Percentiles rank a stretch among this genome's conserved stretches.
Evolutionary conservation across 2,329 filamentous ascomycete species (phyloP).

Genomic region (Stagonosporopsis rhizophila): DNA sequence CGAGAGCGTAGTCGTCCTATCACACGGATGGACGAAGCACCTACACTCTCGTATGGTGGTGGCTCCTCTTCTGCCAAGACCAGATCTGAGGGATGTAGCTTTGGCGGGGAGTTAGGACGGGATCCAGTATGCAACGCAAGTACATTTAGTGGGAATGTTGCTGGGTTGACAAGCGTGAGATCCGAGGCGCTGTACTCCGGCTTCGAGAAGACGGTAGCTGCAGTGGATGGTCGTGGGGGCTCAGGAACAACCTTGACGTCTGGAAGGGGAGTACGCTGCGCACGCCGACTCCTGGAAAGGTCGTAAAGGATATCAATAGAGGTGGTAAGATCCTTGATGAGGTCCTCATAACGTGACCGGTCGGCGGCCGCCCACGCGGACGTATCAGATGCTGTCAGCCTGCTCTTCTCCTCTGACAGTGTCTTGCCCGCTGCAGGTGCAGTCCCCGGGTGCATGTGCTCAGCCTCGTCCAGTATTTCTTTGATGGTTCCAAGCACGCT

Average conservation of each 20-base stretch:
- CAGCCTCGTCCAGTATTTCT: conserved; percentile 77
- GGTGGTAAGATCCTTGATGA: conserved; percentile 75
- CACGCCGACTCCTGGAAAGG: conserved; percentile 70
- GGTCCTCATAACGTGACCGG: conserved; percentile 79
- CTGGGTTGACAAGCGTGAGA: conserved; percentile 54
- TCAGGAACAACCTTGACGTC: conserved; percentile 30
- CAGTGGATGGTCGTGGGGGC: conserved; percentile 22
- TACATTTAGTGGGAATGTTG: conserved; percentile 39
- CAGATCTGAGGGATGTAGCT: conserved; percentile 53
- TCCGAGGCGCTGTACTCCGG: conserved; percentile 51
- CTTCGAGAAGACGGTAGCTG: conserved; percentile 38
- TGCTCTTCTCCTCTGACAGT: conserved; percentile 47
- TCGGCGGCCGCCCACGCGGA: conserved; percentile 61
- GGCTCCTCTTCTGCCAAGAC: conserved; percentile 56
- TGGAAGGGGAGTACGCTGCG: conserved; percentile 36
- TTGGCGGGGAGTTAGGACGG: conserved; percentile 49
- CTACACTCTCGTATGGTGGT: conserved; percentile 57
- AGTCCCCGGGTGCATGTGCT: conserved; percentile 69
- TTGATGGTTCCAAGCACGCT: conserved; percentile 83
- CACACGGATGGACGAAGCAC: conserved; percentile 54
- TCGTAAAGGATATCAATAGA: conserved; percentile 84
- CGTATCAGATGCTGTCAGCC: conserved; percentile 38
- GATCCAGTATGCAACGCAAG: conserved; percentile 21
- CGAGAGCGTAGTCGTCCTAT: conserved; percentile 54
- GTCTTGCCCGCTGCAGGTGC: conserved; percentile 42